A percentile compares a stretch with the other conserved stretches of the same genome.
Conservation (phyloP, 2,329 filamentous ascomycete genomes). For the Colletotrichum sp. region DNA sequence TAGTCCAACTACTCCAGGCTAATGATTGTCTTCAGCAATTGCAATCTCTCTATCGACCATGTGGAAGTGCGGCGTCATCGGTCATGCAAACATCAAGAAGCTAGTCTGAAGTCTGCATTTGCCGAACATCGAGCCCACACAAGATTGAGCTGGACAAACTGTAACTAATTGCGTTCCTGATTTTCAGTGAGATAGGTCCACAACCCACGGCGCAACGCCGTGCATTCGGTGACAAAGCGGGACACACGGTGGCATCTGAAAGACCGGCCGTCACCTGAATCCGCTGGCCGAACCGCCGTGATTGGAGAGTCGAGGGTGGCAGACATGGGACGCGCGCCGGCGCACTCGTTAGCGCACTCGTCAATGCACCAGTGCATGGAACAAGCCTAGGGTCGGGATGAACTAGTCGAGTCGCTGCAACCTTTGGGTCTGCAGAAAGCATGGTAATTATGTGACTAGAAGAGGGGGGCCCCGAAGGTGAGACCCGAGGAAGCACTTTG, state of each 20-base stretch:
- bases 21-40: neutral
- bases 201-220: neutral
- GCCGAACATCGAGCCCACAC: neutral
- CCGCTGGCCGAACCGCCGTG: neutral
- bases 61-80: neutral
- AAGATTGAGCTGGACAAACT: neutral
- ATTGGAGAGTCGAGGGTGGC: neutral
- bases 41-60: neutral
- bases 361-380: neutral
- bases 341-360: neutral
- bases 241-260: neutral
- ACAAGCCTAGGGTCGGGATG: neutral
- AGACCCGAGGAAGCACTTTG: neutral
- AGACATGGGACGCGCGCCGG: neutral
- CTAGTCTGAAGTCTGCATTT: neutral
- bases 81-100: accelerated
- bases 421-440: neutral
- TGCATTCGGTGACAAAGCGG: neutral
- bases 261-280: neutral
- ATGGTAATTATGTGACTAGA: neutral
- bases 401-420: neutral
- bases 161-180: neutral
- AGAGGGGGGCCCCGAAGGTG: neutral
- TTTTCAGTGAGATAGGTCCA: neutral
- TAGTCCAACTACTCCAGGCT: too few species aligned